Percentiles rank a stretch among this genome's conserved stretches.
Evolutionary conservation across 2,329 filamentous ascomycete species (phyloP).

Genomic region (Colletotrichum tamarilloi): DNA sequence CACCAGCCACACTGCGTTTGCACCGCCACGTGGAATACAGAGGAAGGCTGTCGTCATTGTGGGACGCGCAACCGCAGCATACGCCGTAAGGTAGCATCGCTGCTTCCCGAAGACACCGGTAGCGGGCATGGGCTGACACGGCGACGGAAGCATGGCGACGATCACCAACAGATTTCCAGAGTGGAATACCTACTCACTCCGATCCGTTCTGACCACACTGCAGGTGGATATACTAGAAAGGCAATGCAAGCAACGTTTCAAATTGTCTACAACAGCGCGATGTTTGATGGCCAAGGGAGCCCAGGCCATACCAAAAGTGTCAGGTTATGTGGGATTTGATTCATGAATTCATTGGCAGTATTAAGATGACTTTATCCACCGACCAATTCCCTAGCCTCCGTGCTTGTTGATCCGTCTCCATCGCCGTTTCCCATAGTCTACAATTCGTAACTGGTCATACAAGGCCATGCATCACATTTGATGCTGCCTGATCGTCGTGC

Average conservation of each 20-base stretch:
- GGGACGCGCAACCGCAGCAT: slow-evolving; percentile 25
- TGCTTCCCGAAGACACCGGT: background rate
- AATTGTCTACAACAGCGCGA: background rate
- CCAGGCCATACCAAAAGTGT: background rate
- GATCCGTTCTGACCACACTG: background rate
- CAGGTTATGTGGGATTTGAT: background rate
- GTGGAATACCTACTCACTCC: background rate
- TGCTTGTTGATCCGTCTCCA: background rate
- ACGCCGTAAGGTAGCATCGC: background rate
- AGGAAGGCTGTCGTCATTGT: slow-evolving; percentile 35
- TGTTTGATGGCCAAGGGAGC: background rate
- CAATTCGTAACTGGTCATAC: slow-evolving; percentile 23
- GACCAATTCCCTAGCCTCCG: slow-evolving; percentile 2
- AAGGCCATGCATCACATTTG: slow-evolving; percentile 7
- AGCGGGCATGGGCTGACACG: background rate
- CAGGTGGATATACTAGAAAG: too few relatives aligned
- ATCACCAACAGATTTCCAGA: background rate
- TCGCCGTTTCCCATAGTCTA: slow-evolving; percentile 10
- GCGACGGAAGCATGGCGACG: background rate
- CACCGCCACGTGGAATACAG: slow-evolving; percentile 33
- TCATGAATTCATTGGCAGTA: slow-evolving; percentile 16
- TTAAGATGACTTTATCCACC: slow-evolving; percentile 21
- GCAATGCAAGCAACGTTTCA: background rate
- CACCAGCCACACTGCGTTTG: slow-evolving; percentile 22
- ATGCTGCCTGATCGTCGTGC: background rate